Percentiles rank a stretch among this genome's conserved stretches.
Conservation (phyloP, 257 asterid genomes). For the Datura wrightii region DNA sequence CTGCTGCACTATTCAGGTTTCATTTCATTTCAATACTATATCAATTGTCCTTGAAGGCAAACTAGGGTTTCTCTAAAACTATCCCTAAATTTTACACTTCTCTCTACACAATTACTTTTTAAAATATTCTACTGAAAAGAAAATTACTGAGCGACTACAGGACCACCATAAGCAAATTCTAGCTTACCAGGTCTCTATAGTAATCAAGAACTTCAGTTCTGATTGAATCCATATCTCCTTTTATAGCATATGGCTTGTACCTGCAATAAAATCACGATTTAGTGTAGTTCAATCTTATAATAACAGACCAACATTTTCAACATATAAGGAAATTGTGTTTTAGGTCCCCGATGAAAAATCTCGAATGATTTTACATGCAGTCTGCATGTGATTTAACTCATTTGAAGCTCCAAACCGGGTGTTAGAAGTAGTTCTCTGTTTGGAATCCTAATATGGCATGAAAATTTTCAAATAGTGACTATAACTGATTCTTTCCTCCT, state of each 20-base stretch:
- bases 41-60: neutral
- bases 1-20: neutral
- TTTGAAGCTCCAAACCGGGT: neutral
- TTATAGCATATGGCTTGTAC: slow-evolving; percentile 82
- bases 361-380: neutral
- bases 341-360: neutral
- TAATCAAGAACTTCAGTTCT: slow-evolving; percentile 74
- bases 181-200: slow-evolving; percentile 62
- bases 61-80: neutral
- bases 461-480: neutral
- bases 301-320: neutral
- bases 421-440: neutral
- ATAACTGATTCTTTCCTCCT: neutral
- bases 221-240: slow-evolving; percentile 94
- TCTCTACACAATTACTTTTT: neutral
- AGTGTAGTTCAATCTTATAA: neutral
- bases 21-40: neutral
- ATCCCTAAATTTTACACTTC: neutral
- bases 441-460: neutral
- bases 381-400: neutral
- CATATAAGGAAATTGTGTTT: neutral
- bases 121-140: neutral
- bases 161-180: slow-evolving; percentile 19
- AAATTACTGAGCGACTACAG: neutral
- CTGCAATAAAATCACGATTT: slow-evolving; percentile 47